Evolutionary conservation across 164 flowering plant genomes (phyloP), one percentile per base, ranked within the genome.

Genomic region (Taxillus chinensis): DNA sequence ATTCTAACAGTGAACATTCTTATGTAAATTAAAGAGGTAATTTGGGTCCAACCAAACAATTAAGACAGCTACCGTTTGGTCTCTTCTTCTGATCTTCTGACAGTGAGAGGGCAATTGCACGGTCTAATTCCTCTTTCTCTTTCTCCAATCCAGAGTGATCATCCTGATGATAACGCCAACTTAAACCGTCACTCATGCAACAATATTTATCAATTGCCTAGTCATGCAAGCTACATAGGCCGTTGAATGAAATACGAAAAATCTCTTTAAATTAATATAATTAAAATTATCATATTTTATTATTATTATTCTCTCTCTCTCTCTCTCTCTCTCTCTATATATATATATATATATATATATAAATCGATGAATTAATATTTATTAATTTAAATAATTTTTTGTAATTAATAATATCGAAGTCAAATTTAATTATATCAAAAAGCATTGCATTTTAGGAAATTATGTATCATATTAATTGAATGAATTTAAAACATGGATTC

Each of bases 81-180:
- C 54, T 3, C 14, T 69, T 82, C 64, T 67, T 81, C 43, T 66
- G 67, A 64, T 82, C 96, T 66, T 90, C 97, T 40, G 81, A 68
- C 42, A 82, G 59, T 62, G 97, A 86, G 54, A 83, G 87, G 12
- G 92, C 84, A 66, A 88, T 74, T 46, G 82, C 82, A 66, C 60
- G 75, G 17, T 86, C 89, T 53, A 80, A 49, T 51, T 86, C 92
- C 64, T 83, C 86, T 57, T 77, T 78, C 51, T 82, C 87, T 63
- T 65, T 78, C 13, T 70, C 66, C 38, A 70, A 62, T 69, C 80
- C 65, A 56, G 81, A 60, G 1, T 76, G 78, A 52, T 78, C 82
- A 77, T 78, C 83, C 86, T 86, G 70, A 59, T 49, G 15, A 65
- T 14, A 62, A 17, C 5, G 41, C 40, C 7, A 58, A 57, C 52